Evolutionary conservation across 2,329 filamentous ascomycete genomes (phyloP).

Genomic region (Mariannaea sp.): DNA sequence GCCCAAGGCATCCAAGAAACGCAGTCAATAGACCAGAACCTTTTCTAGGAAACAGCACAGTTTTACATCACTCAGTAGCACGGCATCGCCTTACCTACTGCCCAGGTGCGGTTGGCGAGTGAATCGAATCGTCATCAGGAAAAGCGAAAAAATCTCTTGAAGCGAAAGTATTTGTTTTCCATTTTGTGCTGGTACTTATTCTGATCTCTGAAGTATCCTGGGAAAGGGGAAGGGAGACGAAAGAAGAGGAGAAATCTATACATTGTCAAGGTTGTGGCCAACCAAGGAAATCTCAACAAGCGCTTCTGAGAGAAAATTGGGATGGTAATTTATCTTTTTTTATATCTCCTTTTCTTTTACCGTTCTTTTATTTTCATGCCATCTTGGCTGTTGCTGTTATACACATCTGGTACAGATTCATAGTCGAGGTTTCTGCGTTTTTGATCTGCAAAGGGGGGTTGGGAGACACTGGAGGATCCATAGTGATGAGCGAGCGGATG

Average conservation of each 20-base stretch:
- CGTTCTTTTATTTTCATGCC: not conserved
- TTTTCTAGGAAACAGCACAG: slow-evolving; percentile 35
- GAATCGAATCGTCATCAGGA: slow-evolving; percentile 19
- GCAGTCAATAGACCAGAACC: slow-evolving; percentile 23
- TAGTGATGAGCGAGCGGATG: too few relatives aligned
- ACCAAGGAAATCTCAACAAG: too few relatives aligned
- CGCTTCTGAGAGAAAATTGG: slow-evolving; percentile 2
- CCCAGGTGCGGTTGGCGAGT: slow-evolving; percentile 21
- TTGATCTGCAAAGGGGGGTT: not conserved
- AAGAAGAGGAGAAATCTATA: too few relatives aligned
- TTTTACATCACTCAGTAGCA: slow-evolving; percentile 38
- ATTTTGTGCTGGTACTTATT: slow-evolving; percentile 6
- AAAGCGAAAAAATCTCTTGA: slow-evolving; percentile 23
- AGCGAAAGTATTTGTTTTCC: slow-evolving; percentile 28
- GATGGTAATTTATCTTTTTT: not conserved
- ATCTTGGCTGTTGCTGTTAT: not conserved
- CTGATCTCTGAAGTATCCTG: slow-evolving; percentile 11
- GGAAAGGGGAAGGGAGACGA: too few relatives aligned
- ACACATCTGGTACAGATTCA: not conserved
- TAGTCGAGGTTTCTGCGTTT: not conserved
- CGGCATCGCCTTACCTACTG: not conserved
- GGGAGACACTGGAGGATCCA: not conserved
- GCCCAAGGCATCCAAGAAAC: not conserved
- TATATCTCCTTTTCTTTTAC: slow-evolving; percentile 1
- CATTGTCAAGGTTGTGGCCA: not conserved